These are phyloP conservation scores for Kurtzmaniella quercitrusa DNA, from an alignment of 1,139 yeast genomes.

Conservation along the genomic window DNA sequence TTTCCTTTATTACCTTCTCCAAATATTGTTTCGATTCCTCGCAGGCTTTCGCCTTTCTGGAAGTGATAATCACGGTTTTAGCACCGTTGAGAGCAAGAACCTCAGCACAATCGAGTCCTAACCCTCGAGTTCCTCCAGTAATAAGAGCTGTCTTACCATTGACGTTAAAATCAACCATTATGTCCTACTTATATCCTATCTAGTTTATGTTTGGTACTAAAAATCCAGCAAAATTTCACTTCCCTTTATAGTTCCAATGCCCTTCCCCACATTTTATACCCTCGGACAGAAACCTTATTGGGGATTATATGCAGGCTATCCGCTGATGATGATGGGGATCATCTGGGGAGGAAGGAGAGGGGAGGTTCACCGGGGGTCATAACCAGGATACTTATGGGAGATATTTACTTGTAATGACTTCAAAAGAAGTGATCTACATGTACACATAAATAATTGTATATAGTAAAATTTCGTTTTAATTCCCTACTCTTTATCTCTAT, in stretches of 20 bases:
- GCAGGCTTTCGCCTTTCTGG: constrained; percentile 64
- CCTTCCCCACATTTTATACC: background rate
- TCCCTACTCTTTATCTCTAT: too few relatives aligned
- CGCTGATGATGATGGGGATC: too few relatives aligned
- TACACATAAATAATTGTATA: too few relatives aligned
- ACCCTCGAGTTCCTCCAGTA: constrained; percentile 80
- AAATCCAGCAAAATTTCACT: too few relatives aligned
- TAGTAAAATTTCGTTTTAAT: too few relatives aligned
- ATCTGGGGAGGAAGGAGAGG: too few relatives aligned
- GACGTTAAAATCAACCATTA: constrained; percentile 46
- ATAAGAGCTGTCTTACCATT: constrained; percentile 65
- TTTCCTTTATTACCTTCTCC: constrained; percentile 40
- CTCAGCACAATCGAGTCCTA: constrained; percentile 69
- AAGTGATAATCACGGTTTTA: constrained; percentile 56
- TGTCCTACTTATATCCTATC: constrained; percentile 1
- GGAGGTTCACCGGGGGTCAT: too few relatives aligned
- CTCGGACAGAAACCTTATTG: background rate
- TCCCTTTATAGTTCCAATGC: too few relatives aligned
- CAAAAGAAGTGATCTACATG: too few relatives aligned
- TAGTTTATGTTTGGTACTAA: too few relatives aligned
- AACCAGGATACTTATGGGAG: too few relatives aligned
- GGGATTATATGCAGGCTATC: background rate
- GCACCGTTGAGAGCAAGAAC: constrained; percentile 64
- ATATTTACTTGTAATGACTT: too few relatives aligned
- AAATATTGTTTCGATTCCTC: constrained; percentile 52